Evolutionary conservation across 495 filamentous ascomycete genomes (phyloP).

Genomic region (Cercophora newfieldiana): DNA sequence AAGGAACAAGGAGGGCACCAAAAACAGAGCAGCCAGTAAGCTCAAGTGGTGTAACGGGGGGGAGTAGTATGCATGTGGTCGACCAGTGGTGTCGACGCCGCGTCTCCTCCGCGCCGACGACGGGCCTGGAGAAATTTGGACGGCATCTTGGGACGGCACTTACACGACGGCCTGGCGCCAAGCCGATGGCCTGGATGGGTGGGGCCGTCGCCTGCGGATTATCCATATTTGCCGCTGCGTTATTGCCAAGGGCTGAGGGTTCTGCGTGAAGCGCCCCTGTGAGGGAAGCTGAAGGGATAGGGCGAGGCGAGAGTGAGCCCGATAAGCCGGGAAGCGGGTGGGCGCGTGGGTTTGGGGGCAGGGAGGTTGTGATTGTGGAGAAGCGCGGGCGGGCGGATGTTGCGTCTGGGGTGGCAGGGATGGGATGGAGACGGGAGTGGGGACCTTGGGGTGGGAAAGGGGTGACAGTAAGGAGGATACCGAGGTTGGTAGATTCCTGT

Average conservation of each 20-base stretch:
- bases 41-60: background rate
- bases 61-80: background rate
- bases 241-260: background rate
- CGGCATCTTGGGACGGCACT: slow-evolving; percentile 2
- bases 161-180: background rate
- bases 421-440: too few species aligned
- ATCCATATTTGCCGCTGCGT: slow-evolving; percentile 1
- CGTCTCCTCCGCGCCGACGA: background rate
- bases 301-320: background rate
- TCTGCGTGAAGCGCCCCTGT: background rate
- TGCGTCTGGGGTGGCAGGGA: background rate
- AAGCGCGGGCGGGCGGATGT: background rate
- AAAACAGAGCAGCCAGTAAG: background rate
- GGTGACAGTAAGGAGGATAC: background rate
- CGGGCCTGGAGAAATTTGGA: background rate
- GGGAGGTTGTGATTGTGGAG: too few species aligned
- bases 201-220: background rate
- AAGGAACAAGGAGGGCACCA: background rate
- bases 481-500: background rate
- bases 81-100: background rate
- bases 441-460: background rate
- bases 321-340: background rate
- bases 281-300: background rate
- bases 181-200: background rate
- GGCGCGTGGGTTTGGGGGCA: background rate